Evolutionary conservation across 176 grass and related monocot species (phyloP).

Genomic region (Lolium multiflorum): DNA sequence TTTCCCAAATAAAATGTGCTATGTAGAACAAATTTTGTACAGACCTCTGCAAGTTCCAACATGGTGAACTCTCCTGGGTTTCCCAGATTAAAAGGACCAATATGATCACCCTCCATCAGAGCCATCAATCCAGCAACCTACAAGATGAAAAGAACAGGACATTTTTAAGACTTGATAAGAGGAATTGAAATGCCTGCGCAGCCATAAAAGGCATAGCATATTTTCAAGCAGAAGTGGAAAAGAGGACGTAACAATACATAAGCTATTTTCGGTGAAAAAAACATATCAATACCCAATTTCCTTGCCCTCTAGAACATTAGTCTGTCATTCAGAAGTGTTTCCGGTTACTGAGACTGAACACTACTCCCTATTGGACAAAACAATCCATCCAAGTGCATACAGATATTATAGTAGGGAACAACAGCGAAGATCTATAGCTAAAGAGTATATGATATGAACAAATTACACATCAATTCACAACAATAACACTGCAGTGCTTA

Average conservation of each 20-base stretch:
- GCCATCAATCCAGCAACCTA: constrained; percentile 86
- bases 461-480: constrained; percentile 16
- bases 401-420: constrained; percentile 16
- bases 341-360: not conserved
- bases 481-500: constrained; percentile 40
- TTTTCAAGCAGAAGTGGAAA: not conserved
- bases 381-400: not conserved
- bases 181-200: not conserved
- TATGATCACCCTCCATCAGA: constrained; percentile 88
- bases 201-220: constrained; percentile 13
- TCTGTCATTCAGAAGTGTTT: not conserved
- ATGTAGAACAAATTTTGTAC: not conserved
- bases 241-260: not conserved
- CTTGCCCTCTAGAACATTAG: constrained; percentile 15
- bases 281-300: not conserved
- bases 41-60: constrained; percentile 90
- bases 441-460: not conserved
- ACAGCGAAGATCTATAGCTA: not conserved
- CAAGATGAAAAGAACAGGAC: not conserved
- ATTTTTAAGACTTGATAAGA: constrained; percentile 24
- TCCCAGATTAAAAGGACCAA: constrained; percentile 89
- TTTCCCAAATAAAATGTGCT: constrained; percentile 24
- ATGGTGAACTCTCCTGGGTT: constrained; percentile 98
- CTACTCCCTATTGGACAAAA: not conserved
- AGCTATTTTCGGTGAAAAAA: constrained; percentile 16